Base-by-base conservation (phyloP, 345 rosid genomes). In the Cardamine resedifolia region DNA sequence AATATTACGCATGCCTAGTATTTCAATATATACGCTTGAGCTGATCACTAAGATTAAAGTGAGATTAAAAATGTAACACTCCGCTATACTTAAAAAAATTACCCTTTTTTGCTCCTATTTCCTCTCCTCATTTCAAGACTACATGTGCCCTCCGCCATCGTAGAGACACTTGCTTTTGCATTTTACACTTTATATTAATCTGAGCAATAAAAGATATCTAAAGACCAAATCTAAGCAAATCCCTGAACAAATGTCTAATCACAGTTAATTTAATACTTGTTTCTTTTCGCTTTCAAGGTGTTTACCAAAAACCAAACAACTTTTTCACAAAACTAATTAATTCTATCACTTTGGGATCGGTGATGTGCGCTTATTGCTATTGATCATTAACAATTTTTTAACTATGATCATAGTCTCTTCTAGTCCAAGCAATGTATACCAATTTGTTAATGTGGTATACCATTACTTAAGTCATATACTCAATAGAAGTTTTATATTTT, bases 151-250 rank as follows among this genome's bases (percentile, higher is more conserved):
- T 75, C 64, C 68, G 74, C 74, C 74, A 70, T 75, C 64, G 0
- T 9, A 16, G 64, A 68, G 51, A 68, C 44, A 61, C 74, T 68
- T 33, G 70, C 79, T 75, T 68, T 75, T 43, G 33, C 19, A 51
- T 61, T 68, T 68, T 44, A 75, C 70, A 75, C 58, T 60, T 53
- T 75, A 68, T 75, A 70, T 52, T 75, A 68, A 68, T 44, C 49
- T 23, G 23, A 61, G 49, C 41, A 53, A 67, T 30, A 74, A 41
- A 81, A 66, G 61, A 76, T 68, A 72, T 66, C 63, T 60, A 64
- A 76, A 80, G 34, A 83, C 84, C 79, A 85, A 77, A 84, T 84
- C 90, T 78, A 74, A 76, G 87, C 92, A 87, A 81, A 87, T 85
- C 89, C 92, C 85, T 78, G 79, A 77, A 78, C 69, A 14, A 47